These are phyloP conservation scores for Cicer yamashitae DNA, from an alignment of 306 rosid genomes.

Conservation along the genomic window DNA sequence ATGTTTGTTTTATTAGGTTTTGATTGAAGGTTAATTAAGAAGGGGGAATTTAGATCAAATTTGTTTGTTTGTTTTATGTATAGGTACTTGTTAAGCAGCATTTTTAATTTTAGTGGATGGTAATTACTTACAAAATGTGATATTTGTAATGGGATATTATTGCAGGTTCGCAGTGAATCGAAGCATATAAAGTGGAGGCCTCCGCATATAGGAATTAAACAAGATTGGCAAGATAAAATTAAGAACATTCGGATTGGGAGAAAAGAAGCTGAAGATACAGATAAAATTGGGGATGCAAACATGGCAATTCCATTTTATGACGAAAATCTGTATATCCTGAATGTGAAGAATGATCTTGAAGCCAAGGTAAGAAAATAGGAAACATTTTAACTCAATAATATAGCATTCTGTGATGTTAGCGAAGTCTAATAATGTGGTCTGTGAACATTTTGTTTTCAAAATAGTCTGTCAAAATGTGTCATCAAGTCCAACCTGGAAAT, in stretches of 20 bases:
- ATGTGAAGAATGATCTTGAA: constrained; percentile 86
- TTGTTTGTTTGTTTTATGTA: neutral
- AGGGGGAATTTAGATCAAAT: neutral
- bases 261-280: constrained; percentile 72
- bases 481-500: constrained; percentile 25
- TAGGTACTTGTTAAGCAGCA: constrained; percentile 2
- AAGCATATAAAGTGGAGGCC: constrained; percentile 76
- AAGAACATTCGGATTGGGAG: constrained; percentile 74
- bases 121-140: constrained; percentile 14
- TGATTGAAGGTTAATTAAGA: neutral
- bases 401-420: constrained; percentile 14
- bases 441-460: constrained; percentile 24
- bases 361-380: constrained; percentile 65
- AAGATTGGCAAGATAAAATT: constrained; percentile 91
- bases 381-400: constrained; percentile 30
- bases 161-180: constrained; percentile 61
- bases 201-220: constrained; percentile 69
- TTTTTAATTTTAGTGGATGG: neutral
- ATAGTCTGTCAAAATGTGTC: constrained; percentile 5
- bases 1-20: neutral
- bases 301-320: constrained; percentile 86
- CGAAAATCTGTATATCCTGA: constrained; percentile 77
- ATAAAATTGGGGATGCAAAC: constrained; percentile 64
- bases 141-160: constrained; percentile 41
- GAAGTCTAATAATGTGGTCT: constrained; percentile 20